Percentiles rank a stretch among this genome's conserved stretches.
These are phyloP conservation scores for Aspergillus unguis DNA, from an alignment of 2,329 filamentous ascomycete species.

Conservation along the genomic window DNA sequence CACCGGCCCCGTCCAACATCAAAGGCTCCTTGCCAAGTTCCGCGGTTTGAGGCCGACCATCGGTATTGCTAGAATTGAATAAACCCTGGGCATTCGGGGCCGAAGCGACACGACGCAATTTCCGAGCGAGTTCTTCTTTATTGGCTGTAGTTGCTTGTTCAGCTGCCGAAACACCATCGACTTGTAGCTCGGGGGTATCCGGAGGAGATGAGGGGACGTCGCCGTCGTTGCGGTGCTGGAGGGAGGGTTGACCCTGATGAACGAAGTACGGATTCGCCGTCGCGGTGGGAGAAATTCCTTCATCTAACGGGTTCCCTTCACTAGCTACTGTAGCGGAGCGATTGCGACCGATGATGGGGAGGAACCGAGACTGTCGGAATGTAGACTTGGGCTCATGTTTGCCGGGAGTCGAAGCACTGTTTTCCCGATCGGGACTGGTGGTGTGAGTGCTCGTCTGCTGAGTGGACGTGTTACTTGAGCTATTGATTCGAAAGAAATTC, in stretches of 20 bases:
- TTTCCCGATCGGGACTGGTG: conserved; percentile 32
- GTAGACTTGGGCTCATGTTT: conserved; percentile 63
- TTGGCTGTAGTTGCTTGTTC: conserved; percentile 71
- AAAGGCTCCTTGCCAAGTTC: conserved; percentile 82
- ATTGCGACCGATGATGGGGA: conserved; percentile 80
- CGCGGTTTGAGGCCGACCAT: conserved; percentile 74
- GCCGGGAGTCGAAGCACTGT: conserved; percentile 43
- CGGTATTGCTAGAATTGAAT: conserved; percentile 62
- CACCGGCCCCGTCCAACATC: conserved; percentile 50
- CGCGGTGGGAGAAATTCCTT: conserved; percentile 84
- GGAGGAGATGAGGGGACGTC: conserved; percentile 91
- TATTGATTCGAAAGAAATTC: conserved; percentile 67
- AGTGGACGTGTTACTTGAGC: conserved; percentile 46
- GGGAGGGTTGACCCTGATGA: conserved; percentile 87
- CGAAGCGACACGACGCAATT: conserved; percentile 88
- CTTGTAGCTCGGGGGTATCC: conserved; percentile 77
- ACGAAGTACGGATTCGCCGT: conserved; percentile 96
- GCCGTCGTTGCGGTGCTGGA: conserved; percentile 91
- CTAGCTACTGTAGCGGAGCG: conserved; percentile 87
- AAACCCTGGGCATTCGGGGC: conserved; percentile 95
- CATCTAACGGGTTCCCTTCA: conserved; percentile 86
- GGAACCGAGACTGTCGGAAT: conserved; percentile 83
- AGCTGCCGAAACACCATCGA: conserved; percentile 63
- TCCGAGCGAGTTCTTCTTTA: conserved; percentile 91
- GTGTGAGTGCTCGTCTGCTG: conserved; percentile 28